These are phyloP conservation scores for Globisporangium megalacanthum DNA, from an alignment of 352 stramenopile species.

Conservation along the genomic window DNA sequence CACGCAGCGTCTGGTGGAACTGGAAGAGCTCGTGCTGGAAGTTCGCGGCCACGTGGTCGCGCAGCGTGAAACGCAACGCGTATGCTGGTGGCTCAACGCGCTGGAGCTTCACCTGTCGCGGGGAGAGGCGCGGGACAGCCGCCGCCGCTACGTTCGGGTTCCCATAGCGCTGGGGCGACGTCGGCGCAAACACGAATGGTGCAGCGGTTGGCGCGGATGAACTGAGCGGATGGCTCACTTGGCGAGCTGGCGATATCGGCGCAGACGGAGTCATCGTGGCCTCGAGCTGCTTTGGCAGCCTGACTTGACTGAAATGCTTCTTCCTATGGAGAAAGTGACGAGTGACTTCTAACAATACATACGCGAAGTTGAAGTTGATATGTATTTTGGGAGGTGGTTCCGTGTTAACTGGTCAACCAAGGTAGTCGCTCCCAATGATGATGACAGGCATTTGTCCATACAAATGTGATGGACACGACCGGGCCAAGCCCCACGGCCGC, in stretches of 20 bases:
- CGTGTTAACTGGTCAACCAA: too few relatives aligned
- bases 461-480: neutral
- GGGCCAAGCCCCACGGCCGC: neutral
- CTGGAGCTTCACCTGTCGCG: slow-evolving; percentile 28
- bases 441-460: too few relatives aligned
- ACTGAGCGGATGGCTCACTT: neutral
- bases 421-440: too few relatives aligned
- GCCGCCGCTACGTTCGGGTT: neutral
- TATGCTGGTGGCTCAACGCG: slow-evolving; percentile 13
- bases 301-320: too few relatives aligned
- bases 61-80: slow-evolving; percentile 14
- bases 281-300: too few relatives aligned
- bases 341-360: too few relatives aligned
- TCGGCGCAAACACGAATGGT: slow-evolving; percentile 1
- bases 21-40: slow-evolving; percentile 63
- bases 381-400: too few relatives aligned
- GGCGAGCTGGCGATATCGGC: neutral
- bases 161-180: slow-evolving; percentile 8
- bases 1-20: slow-evolving; percentile 59
- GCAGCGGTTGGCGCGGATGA: neutral
- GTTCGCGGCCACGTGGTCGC: slow-evolving; percentile 29
- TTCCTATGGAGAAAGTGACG: too few relatives aligned
- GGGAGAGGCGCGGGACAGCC: slow-evolving; percentile 15
- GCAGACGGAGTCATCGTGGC: neutral
- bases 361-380: too few relatives aligned